A percentile compares a stretch with the other conserved stretches of the same genome.
These are phyloP conservation scores for Sphaerulina musiva DNA, from an alignment of 2,329 filamentous ascomycete genomes.

Conservation along the genomic window DNA sequence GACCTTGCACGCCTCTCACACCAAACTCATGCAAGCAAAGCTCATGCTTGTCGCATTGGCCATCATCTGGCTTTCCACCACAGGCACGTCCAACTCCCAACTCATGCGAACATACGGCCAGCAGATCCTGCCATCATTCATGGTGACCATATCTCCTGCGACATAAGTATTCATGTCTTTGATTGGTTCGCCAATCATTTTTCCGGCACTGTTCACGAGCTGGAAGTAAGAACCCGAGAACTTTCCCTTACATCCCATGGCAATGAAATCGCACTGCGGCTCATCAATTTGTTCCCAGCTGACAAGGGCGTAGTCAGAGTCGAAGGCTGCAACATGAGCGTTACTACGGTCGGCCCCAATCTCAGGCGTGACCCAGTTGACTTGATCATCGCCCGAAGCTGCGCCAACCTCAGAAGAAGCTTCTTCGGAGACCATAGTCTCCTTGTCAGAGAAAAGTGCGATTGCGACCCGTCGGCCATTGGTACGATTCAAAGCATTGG, in stretches of 20 bases:
- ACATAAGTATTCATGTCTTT: slow-evolving; percentile 51
- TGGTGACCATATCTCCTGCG: slow-evolving; percentile 57
- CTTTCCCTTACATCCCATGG: slow-evolving; percentile 54
- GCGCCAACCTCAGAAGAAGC: slow-evolving; percentile 51
- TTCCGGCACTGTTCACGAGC: slow-evolving; percentile 47
- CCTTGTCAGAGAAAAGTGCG: slow-evolving; percentile 52
- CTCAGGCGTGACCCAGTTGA: slow-evolving; percentile 52
- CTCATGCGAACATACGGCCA: slow-evolving; percentile 56
- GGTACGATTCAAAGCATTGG: slow-evolving; percentile 48
- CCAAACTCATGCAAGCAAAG: slow-evolving; percentile 46
- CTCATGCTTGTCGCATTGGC: slow-evolving; percentile 42
- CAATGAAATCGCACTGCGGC: slow-evolving; percentile 51
- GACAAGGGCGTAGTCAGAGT: slow-evolving; percentile 48
- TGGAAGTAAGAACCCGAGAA: slow-evolving; percentile 57
- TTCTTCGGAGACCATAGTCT: slow-evolving; percentile 49
- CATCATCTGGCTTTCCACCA: slow-evolving; percentile 17
- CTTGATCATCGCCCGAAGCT: slow-evolving; percentile 48
- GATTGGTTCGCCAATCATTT: slow-evolving; percentile 48
- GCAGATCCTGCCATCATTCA: slow-evolving; percentile 53
- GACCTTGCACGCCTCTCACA: slow-evolving; percentile 1
- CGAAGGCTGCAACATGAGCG: slow-evolving; percentile 53
- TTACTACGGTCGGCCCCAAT: slow-evolving; percentile 50
- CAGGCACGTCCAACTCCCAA: slow-evolving; percentile 42
- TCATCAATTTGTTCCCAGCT: slow-evolving; percentile 56
- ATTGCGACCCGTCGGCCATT: slow-evolving; percentile 56